Evolutionary conservation across 2,329 filamentous ascomycete species (phyloP), one percentile per base, ranked within the genome.

Genomic region (Cladophialophora psammophila): DNA sequence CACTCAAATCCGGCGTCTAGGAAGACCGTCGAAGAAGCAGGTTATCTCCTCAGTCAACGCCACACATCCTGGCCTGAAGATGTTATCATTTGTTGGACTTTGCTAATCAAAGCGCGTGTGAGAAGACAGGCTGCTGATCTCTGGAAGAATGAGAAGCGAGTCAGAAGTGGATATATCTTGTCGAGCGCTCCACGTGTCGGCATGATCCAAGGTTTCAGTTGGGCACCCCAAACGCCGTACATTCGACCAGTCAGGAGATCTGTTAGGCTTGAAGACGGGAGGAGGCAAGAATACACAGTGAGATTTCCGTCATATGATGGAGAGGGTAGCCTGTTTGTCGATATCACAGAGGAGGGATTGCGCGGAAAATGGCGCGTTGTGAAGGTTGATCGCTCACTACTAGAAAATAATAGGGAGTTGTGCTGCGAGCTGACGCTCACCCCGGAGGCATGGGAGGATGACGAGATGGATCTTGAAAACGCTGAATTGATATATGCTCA

Each of bases 61-160:
- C 56, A 59, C 38, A 59, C 56, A 26, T 59, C 56, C 26, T 59
- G 56, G 56, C 36, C 56, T 12, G 56, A 59, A 31, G 56, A 59
- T 34, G 38, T 59, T 12, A 59, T 59, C 35, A 35, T 48, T 45
- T 59, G 56, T 20, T 59, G 56, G 56, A 48, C 35, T 42, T 45
- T 59, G 12, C 56, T 59, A 9, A 48, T 45, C 56, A 59, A 59
- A 8, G 42, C 6, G 13, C 56, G 36, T 13, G 56, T 59, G 38
- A 10, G n/a, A 34, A 42, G 8, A 13, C 26, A 59, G 31, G 56
- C 56, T 12, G 56, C 56, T 31, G 38, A 20, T 40, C 38, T 59
- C 31, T 59, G 56, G 56, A 12, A 15, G 31, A 36, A 45, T 13
- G 36, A 59, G 20, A 40, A 15, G 5, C 18, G 15, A 48, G 56